phyloP scores from a whole-genome alignment of 164 flowering plant genomes.

The Vitis riparia region DNA sequence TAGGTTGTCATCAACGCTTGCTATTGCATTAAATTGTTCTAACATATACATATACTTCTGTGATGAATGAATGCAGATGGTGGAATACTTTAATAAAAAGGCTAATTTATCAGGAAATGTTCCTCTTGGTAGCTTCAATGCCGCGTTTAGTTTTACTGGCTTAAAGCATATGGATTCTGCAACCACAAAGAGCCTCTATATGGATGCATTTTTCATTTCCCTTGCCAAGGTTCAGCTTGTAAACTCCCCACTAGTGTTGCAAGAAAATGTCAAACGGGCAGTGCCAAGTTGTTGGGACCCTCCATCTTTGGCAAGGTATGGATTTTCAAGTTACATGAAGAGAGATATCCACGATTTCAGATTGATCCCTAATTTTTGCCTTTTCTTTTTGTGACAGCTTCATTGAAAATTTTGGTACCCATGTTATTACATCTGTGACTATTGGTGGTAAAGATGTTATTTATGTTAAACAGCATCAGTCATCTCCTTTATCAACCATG shows the following conservation, averaged over 20 bases:
- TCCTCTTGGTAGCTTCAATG: conserved; percentile 75
- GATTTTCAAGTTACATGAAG: not conserved
- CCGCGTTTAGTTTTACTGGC: conserved; percentile 73
- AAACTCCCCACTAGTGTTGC: conserved; percentile 38
- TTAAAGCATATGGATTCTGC: conserved; percentile 60
- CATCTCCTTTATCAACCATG: conserved; percentile 60
- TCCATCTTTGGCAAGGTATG: conserved; percentile 70
- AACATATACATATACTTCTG: conserved; percentile 3
- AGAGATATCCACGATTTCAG: not conserved
- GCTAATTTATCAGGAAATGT: conserved; percentile 47
- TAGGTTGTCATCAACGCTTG: not conserved
- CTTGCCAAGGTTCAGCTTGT: conserved; percentile 62
- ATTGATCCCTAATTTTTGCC: conserved; percentile 10
- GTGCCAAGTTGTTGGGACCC: conserved; percentile 80
- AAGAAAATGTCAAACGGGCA: conserved; percentile 59
- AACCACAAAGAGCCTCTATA: conserved; percentile 60
- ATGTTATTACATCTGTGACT: conserved; percentile 73
- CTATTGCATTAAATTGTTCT: conserved; percentile 1
- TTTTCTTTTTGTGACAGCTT: conserved; percentile 47
- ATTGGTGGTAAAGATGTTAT: conserved; percentile 87
- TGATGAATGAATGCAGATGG: conserved; percentile 58
- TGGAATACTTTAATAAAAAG: conserved; percentile 62
- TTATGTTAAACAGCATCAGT: conserved; percentile 69
- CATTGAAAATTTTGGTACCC: conserved; percentile 85
- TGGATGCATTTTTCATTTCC: conserved; percentile 68